Conservation (phyloP, 192 early-diverging fungal genomes). For the Diversispora eburnea region DNA sequence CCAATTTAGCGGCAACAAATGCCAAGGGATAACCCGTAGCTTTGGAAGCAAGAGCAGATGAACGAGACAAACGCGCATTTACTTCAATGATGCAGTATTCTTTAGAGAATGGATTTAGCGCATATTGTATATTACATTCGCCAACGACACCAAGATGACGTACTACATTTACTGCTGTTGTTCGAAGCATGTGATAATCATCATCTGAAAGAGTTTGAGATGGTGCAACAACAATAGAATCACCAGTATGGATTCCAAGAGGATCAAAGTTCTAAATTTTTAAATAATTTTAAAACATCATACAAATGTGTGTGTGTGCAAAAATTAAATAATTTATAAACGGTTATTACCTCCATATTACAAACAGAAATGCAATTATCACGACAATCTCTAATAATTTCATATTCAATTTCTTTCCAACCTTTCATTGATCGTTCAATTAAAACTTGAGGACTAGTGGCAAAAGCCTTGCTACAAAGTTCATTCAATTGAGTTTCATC, state of each 20-base stretch:
- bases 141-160: conserved; percentile 95
- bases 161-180: conserved; percentile 93
- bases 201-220: conserved; percentile 94
- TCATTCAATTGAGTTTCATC: conserved; percentile 67
- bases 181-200: conserved; percentile 94
- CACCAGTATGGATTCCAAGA: conserved; percentile 95
- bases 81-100: conserved; percentile 97
- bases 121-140: conserved; percentile 98
- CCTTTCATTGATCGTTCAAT: conserved; percentile 97
- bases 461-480: conserved; percentile 81
- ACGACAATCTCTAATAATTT: conserved; percentile 93
- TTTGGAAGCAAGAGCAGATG: conserved; percentile 89
- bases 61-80: conserved; percentile 91
- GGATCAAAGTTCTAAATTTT: conserved; percentile 88
- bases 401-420: conserved; percentile 99
- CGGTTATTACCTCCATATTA: conserved; percentile 78
- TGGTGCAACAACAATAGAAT: conserved; percentile 98
- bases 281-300: neutral
- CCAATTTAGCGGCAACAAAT: conserved; percentile 97
- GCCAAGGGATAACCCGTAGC: conserved; percentile 98
- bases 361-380: conserved; percentile 99
- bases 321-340: neutral
- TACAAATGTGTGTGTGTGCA: neutral
- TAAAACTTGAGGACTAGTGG: conserved; percentile 87
- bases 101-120: conserved; percentile 79